phyloP scores from a whole-genome alignment of 2,329 filamentous ascomycete genomes.

The Drechslerella stenobrocha region DNA sequence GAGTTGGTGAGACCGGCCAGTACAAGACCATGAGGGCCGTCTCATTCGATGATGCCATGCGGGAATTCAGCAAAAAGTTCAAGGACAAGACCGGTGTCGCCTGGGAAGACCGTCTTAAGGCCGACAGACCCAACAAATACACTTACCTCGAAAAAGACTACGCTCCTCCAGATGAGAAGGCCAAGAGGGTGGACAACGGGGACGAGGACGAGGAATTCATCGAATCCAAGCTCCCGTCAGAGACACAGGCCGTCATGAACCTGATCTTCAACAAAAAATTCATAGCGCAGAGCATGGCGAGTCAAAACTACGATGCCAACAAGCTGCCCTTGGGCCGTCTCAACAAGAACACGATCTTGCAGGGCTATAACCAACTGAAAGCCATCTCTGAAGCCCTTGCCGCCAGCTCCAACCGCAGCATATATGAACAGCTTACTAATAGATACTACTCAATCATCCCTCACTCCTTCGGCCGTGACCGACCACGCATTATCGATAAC shows the following conservation, averaged over 20 bases:
- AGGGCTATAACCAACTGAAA: constrained; percentile 76
- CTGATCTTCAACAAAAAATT: constrained; percentile 81
- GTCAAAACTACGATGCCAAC: constrained; percentile 71
- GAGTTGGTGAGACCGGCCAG: constrained; percentile 68
- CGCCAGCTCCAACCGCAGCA: constrained; percentile 56
- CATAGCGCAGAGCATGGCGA: constrained; percentile 65
- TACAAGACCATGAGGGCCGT: constrained; percentile 57
- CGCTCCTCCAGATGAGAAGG: constrained; percentile 64
- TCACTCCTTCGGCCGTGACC: constrained; percentile 73
- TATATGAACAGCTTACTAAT: constrained; percentile 71
- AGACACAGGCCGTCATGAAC: constrained; percentile 67
- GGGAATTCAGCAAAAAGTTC: constrained; percentile 66
- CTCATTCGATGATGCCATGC: constrained; percentile 58
- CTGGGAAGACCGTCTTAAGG: constrained; percentile 62
- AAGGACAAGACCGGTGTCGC: constrained; percentile 64
- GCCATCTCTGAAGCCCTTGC: constrained; percentile 71
- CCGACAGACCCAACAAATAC: constrained; percentile 69
- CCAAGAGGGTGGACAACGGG: constrained; percentile 57
- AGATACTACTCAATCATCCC: constrained; percentile 80
- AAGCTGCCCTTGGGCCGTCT: constrained; percentile 84
- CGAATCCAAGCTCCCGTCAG: constrained; percentile 63
- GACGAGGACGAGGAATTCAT: constrained; percentile 55
- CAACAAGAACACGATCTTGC: constrained; percentile 73
- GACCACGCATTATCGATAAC: constrained; percentile 69
- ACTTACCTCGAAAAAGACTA: constrained; percentile 80